Evolutionary conservation across 225 moss, liverwort and hornwort genomes (phyloP).

Genomic region (Pseudoscleropodium purum): DNA sequence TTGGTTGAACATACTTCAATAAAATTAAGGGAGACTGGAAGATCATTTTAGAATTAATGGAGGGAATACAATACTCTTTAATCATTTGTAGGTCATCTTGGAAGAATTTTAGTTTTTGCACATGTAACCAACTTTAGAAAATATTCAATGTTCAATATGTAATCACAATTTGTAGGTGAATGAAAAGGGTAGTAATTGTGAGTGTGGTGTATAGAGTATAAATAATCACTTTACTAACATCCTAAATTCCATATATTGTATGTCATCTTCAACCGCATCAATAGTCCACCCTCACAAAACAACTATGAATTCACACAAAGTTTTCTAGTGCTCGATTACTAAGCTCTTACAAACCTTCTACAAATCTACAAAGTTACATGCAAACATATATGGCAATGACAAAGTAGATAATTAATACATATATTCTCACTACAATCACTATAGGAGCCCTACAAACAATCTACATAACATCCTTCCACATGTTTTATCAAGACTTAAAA

Average conservation of each 20-base stretch:
- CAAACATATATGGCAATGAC: neutral
- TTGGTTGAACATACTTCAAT: too few relatives aligned
- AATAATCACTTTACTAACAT: neutral
- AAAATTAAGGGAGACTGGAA: neutral
- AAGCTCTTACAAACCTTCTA: neutral
- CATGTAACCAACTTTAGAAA: rapidly evolving
- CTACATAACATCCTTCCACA: too few relatives aligned
- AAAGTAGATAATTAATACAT: neutral
- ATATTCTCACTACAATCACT: too few relatives aligned
- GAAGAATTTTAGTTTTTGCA: neutral
- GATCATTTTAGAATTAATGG: rapidly evolving
- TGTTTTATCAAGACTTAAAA: too few relatives aligned
- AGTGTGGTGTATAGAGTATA: neutral
- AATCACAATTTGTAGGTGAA: too few relatives aligned
- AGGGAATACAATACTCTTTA: neutral
- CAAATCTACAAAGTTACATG: neutral
- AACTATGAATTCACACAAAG: neutral
- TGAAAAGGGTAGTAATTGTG: too few relatives aligned
- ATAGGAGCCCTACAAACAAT: rapidly evolving
- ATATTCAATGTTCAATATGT: too few relatives aligned
- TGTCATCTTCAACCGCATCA: neutral
- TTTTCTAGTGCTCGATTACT: rapidly evolving
- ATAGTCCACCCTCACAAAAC: neutral
- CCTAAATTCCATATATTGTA: neutral
- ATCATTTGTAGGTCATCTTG: neutral